These are phyloP conservation scores for Aspergillus floridensis DNA, from an alignment of 2,329 filamentous ascomycete species.

Conservation along the genomic window DNA sequence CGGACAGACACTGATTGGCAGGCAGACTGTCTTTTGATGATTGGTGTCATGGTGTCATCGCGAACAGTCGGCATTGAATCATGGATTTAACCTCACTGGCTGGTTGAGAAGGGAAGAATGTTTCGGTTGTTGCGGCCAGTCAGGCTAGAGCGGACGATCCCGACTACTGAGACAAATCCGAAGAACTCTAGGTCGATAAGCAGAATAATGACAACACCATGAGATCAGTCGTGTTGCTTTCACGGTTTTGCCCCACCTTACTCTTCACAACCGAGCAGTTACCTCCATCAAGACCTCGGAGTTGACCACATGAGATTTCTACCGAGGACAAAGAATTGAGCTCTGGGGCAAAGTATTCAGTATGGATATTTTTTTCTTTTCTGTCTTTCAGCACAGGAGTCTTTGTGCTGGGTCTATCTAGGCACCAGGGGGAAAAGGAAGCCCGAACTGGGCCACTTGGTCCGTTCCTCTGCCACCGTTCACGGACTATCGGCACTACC, in stretches of 20 bases:
- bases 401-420: background rate
- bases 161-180: background rate
- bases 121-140: background rate
- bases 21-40: background rate
- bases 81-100: background rate
- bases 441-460: background rate
- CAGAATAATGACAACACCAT: slow-evolving; percentile 2
- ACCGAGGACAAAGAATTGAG: too few species aligned
- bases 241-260: background rate
- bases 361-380: too few species aligned
- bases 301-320: too few species aligned
- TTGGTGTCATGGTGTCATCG: background rate
- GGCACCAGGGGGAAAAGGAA: background rate
- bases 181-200: background rate
- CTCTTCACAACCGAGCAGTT: too few species aligned
- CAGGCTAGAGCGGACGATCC: background rate
- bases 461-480: slow-evolving; percentile 4
- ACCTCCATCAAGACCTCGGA: too few species aligned
- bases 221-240: background rate
- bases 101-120: background rate
- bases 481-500: slow-evolving; percentile 1
- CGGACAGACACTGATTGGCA: background rate
- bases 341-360: too few species aligned
- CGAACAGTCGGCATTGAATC: background rate
- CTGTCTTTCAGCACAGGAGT: too few species aligned